These are phyloP conservation scores for Citeromyces siamensis DNA, from an alignment of 1,139 yeast genomes.

Conservation along the genomic window DNA sequence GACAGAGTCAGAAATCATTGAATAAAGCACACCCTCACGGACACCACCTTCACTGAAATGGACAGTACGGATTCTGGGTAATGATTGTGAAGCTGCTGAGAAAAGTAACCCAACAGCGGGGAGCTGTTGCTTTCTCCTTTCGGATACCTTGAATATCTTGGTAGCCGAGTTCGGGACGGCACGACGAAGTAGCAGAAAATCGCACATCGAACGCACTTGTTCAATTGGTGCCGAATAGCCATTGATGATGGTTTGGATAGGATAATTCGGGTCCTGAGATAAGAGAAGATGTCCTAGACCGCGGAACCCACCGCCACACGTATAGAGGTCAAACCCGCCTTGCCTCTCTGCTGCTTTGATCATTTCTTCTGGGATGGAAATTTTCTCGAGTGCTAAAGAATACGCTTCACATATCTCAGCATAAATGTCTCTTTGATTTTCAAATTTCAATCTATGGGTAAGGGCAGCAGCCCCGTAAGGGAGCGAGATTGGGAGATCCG, in stretches of 20 bases:
- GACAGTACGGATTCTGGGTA: conserved; percentile 45
- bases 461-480: conserved; percentile 63
- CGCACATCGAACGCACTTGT: conserved; percentile 34
- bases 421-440: conserved; percentile 29
- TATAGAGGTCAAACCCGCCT: conserved; percentile 47
- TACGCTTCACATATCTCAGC: conserved; percentile 34
- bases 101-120: conserved; percentile 55
- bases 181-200: conserved; percentile 30
- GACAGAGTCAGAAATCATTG: conserved; percentile 38
- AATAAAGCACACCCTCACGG: conserved; percentile 56
- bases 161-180: conserved; percentile 23
- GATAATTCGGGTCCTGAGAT: conserved; percentile 36
- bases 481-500: conserved; percentile 42
- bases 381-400: conserved; percentile 30
- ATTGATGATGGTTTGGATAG: conserved; percentile 49
- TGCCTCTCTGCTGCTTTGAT: conserved; percentile 30
- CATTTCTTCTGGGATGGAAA: conserved; percentile 27
- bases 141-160: conserved; percentile 45
- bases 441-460: conserved; percentile 35
- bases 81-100: conserved; percentile 41
- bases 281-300: conserved; percentile 49
- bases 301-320: conserved; percentile 59
- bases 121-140: conserved; percentile 44
- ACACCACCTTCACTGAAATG: conserved; percentile 64
- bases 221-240: conserved; percentile 45